A percentile compares a stretch with the other conserved stretches of the same genome.
phyloP scores from a whole-genome alignment of 1,284 basidiomycete genomes.

The Coniophora puteana region DNA sequence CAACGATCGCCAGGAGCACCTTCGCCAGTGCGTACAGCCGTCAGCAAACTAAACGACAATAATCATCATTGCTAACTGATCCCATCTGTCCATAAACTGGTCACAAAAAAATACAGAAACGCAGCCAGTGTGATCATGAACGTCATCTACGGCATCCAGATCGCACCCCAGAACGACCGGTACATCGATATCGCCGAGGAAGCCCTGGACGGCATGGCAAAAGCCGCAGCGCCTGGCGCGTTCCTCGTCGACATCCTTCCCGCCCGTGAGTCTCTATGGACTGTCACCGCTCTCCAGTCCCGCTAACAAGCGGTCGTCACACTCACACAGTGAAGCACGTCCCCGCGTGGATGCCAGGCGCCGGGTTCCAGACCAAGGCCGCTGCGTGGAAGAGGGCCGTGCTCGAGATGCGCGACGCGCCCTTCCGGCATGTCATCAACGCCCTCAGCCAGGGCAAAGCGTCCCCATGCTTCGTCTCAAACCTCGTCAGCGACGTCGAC shows the following conservation, averaged over 20 bases:
- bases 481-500: conserved; percentile 20
- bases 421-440: conserved; percentile 13
- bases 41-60: background rate
- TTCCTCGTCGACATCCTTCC: conserved; percentile 35
- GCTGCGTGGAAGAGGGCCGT: conserved; percentile 25
- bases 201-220: conserved; percentile 32
- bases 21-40: conserved; percentile 36
- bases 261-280: conserved; percentile 17
- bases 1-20: conserved; percentile 36
- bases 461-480: conserved; percentile 27
- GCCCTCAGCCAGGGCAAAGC: conserved; percentile 19
- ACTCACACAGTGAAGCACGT: conserved; percentile 24
- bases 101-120: conserved; percentile 35
- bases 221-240: conserved; percentile 31
- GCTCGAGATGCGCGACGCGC: conserved; percentile 27
- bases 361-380: conserved; percentile 28
- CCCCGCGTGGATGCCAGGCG: conserved; percentile 28
- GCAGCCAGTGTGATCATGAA: conserved; percentile 37
- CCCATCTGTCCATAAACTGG: background rate
- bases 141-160: conserved; percentile 33
- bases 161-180: conserved; percentile 29
- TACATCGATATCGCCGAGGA: conserved; percentile 34
- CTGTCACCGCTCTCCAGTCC: background rate
- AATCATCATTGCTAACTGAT: conserved; percentile 5
- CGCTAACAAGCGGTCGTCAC: conserved; percentile 9